Base-by-base conservation (phyloP, 1,284 basidiomycete species). In the Neonothopanus nambi region DNA sequence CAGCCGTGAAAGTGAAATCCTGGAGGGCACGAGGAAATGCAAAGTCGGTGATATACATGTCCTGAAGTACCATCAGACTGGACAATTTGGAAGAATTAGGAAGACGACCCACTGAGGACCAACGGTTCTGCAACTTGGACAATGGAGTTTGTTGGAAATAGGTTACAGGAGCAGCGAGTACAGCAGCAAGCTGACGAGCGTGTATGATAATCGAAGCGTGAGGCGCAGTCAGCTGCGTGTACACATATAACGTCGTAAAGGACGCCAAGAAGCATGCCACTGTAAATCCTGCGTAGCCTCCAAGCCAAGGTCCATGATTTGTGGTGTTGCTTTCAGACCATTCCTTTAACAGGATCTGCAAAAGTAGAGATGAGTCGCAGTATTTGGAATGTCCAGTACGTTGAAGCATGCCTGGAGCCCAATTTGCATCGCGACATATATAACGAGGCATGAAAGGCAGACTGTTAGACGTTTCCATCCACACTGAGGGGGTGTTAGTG, bases 231-330 rank as follows among this genome's bases (percentile, higher is more conserved):
- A 39, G 26, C 35, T 57, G 57, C n/a, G 57, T 53, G 43, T 56
- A 62, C 36, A 54, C 48, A 38, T 51, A 60, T 18, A 62, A 45
- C 11, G 57, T 54, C 11, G 56, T 28, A 21, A 47, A 48, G 7
- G 55, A 51, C 17, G 54, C 35, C 4, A 40, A 18, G 23, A 60
- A 52, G 38, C 49, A 55, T 12, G 51, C 57, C 8, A 62, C 51
- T 18, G 60, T 55, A 33, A 66, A 60, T 5, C 51, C 61, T 28
- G 62, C 57, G 46, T 63, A 64, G 1, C 64, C 63, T 13, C 62
- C 59, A 6, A 59, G 50, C 59, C 59, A 61, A 9, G 35, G 44
- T 5, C 56, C 57, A 23, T 48, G 33, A 24, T 57, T 37, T 3
- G 26, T 37, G 6, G 49, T 44, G 21, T 18, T 42, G 36, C 53